Conservation (phyloP, 1,284 basidiomycete species). For the Cutaneotrichosporon sp. region DNA sequence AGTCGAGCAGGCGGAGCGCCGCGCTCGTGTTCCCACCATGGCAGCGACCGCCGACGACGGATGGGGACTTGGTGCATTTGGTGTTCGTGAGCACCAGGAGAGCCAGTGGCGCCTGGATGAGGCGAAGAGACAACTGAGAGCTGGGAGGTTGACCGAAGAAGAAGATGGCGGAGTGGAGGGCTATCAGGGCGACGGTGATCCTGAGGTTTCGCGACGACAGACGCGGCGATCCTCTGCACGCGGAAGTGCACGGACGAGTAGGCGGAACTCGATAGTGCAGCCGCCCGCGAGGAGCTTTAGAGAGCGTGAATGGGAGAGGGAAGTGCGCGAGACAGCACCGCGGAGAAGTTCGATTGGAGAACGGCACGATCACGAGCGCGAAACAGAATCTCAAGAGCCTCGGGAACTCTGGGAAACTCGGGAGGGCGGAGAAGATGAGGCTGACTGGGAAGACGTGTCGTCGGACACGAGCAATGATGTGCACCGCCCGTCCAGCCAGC, state of each 20-base stretch:
- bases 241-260: neutral
- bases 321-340: neutral
- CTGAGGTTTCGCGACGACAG: neutral
- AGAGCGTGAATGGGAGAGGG: neutral
- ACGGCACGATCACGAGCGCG: too few relatives aligned
- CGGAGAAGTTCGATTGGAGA: too few relatives aligned
- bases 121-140: constrained; percentile 35
- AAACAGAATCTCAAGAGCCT: too few relatives aligned
- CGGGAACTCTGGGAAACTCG: too few relatives aligned
- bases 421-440: neutral
- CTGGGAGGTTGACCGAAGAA: constrained; percentile 23
- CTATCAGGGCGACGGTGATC: neutral
- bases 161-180: constrained; percentile 55
- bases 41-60: constrained; percentile 18
- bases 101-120: constrained; percentile 38
- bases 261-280: neutral
- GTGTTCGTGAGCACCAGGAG: constrained; percentile 53
- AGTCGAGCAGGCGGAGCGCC: constrained; percentile 37
- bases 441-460: constrained; percentile 13
- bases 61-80: constrained; percentile 69
- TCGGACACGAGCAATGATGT: neutral
- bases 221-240: neutral
- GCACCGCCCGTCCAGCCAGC: too few relatives aligned
- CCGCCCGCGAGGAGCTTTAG: neutral
- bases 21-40: constrained; percentile 34